phyloP scores from a whole-genome alignment of 179 eudicot species.

The Heliamphora pulchella region DNA sequence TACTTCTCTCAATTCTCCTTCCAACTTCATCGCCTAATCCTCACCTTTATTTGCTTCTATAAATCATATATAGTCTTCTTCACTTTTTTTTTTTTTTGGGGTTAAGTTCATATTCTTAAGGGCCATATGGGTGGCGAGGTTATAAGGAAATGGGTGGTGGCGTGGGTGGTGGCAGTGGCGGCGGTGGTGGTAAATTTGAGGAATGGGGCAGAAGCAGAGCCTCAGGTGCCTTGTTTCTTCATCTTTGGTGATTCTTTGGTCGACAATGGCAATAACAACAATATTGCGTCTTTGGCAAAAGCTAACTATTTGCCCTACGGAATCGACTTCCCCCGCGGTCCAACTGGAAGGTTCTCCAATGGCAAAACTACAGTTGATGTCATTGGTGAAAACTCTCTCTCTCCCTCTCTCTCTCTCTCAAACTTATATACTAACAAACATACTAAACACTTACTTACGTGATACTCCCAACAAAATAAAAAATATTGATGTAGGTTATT shows the following conservation, averaged over 20 bases:
- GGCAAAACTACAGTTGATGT: conserved; percentile 69
- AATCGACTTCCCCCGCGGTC: conserved; percentile 60
- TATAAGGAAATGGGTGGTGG: conserved; percentile 2
- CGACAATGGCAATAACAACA: conserved; percentile 78
- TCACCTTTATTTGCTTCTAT: background rate
- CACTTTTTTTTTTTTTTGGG: background rate
- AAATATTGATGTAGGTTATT: no score
- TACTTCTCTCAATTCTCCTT: background rate
- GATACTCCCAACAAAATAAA: no score
- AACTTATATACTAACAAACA: no score
- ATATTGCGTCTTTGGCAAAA: conserved; percentile 55
- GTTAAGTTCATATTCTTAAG: background rate
- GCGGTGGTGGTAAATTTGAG: background rate
- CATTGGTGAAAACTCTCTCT: conserved; percentile 29
- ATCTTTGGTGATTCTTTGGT: conserved; percentile 85
- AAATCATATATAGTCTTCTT: background rate
- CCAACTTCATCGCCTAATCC: background rate
- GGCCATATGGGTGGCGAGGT: conserved; percentile 8
- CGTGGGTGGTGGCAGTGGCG: background rate
- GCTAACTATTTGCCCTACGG: conserved; percentile 83
- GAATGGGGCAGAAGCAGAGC: conserved; percentile 30
- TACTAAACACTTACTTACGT: no score
- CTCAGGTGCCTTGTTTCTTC: conserved; percentile 69
- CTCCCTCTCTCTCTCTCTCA: background rate
- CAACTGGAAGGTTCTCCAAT: conserved; percentile 74